Evolutionary conservation across 345 rosid genomes (phyloP).

Genomic region (Hevea brasiliensis): DNA sequence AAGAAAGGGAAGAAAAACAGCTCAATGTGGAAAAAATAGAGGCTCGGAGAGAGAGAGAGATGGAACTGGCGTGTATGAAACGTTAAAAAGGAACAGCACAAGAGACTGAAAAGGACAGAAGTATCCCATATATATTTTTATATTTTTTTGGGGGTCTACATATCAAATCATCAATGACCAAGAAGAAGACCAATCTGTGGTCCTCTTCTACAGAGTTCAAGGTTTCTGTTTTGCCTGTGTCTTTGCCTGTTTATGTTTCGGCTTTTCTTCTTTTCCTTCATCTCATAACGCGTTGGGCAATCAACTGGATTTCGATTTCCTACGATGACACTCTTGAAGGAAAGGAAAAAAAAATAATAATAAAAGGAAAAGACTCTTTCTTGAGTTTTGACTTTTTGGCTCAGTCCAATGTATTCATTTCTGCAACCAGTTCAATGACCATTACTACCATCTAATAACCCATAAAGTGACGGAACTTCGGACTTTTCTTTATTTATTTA

Average conservation of each 20-base stretch:
- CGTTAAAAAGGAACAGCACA: neutral
- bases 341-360: too few species aligned
- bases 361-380: too few species aligned
- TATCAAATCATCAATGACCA: too few species aligned
- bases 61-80: conserved; percentile 13
- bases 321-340: too few species aligned
- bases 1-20: neutral
- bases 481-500: too few species aligned
- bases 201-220: too few species aligned
- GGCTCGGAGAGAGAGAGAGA: neutral
- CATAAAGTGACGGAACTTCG: too few species aligned
- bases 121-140: conserved; percentile 13
- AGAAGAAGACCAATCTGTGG: neutral
- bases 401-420: too few species aligned
- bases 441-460: too few species aligned
- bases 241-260: neutral
- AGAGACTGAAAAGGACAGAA: conserved; percentile 24
- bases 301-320: neutral
- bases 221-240: neutral
- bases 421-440: too few species aligned
- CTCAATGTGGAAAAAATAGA: neutral
- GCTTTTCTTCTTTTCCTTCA: neutral
- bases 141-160: too few species aligned
- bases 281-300: neutral
- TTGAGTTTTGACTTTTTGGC: too few species aligned